phyloP scores from a whole-genome alignment of 2,329 filamentous ascomycete genomes.

The Phialophora macrospora region DNA sequence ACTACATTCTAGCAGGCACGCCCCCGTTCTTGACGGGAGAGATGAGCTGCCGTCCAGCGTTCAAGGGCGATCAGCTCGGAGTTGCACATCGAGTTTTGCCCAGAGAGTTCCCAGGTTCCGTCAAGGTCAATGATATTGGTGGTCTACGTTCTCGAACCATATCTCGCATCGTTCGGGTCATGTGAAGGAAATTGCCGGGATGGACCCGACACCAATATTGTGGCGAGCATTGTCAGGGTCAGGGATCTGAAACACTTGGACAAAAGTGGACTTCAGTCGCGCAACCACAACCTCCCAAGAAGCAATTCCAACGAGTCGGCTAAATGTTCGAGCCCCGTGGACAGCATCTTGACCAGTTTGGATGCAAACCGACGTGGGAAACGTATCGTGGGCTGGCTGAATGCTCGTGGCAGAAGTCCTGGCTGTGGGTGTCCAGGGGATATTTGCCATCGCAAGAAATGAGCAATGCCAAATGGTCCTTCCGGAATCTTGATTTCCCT shows the following conservation, averaged over 20 bases:
- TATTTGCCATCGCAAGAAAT: neutral
- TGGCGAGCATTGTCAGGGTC: slow-evolving; percentile 2
- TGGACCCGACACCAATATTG: neutral
- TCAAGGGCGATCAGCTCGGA: neutral
- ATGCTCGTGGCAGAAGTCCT: neutral
- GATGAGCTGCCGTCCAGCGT: neutral
- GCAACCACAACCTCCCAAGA: slow-evolving; percentile 2
- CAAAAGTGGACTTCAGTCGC: neutral
- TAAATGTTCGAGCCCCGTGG: neutral
- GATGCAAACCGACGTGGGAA: neutral
- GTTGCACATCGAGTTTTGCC: neutral
- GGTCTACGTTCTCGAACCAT: neutral
- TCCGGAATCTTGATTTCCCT: neutral
- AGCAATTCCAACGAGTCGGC: neutral
- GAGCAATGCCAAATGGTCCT: neutral
- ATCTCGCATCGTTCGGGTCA: neutral
- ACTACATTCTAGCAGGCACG: too few species aligned
- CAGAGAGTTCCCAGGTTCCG: neutral
- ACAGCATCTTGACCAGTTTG: neutral
- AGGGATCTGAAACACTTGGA: slow-evolving; percentile 8
- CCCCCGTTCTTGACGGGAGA: too few species aligned
- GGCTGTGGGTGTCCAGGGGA: neutral
- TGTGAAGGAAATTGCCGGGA: slow-evolving; percentile 1
- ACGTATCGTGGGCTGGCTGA: neutral
- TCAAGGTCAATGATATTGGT: neutral